Base-by-base conservation (phyloP, 495 filamentous ascomycete genomes). In the Talaromyces adpressus region DNA sequence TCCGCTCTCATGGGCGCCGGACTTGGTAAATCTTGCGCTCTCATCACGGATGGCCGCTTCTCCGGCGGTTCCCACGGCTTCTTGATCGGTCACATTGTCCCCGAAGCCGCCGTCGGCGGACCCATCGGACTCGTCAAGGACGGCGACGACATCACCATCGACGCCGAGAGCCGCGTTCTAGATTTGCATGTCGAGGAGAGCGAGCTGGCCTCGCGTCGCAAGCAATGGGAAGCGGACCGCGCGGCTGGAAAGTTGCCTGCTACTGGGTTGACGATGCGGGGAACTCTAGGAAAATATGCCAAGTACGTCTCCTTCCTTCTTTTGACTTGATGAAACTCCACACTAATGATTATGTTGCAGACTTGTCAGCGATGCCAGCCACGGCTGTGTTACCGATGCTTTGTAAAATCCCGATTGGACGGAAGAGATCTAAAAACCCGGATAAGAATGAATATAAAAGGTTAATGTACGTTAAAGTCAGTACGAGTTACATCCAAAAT, bases 1-100 rank as follows among this genome's bases (percentile, higher is more conserved):
- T 89, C 91, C 3, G 90, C 91, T n/a, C 87, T 98, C 60, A 96
- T 96, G 90, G 93, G 93, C 39, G 91, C 91, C 16, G 89, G 88
- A 32, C 79, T 98, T 52, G 88, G 79, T 58, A 89, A 91, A 62
- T 70, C 69, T 20, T 85, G 93, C 52, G 77, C 77, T 12, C 68
- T 80, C 51, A 77, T 80, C 65, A 80, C 77, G 18, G 76, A 84
- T 58, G 75, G 80, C 51, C 72, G 79, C 62, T 79, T 82, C 73
- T 77, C 75, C 6, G 77, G 77, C 27, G 77, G 74, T 61, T 82
- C 70, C 63, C 83, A 77, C 76, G 83, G 76, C 57, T 85, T 80
- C 74, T 68, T 79, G 71, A 85, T 81, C 65, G 84, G 71, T 12
- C 84, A 79, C 70, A 84, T 81, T 63, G 79, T 79, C 63, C 84